These are phyloP conservation scores for Schizosaccharomyces lindneri DNA, from an alignment of 805 yeast genomes.

Conservation along the genomic window DNA sequence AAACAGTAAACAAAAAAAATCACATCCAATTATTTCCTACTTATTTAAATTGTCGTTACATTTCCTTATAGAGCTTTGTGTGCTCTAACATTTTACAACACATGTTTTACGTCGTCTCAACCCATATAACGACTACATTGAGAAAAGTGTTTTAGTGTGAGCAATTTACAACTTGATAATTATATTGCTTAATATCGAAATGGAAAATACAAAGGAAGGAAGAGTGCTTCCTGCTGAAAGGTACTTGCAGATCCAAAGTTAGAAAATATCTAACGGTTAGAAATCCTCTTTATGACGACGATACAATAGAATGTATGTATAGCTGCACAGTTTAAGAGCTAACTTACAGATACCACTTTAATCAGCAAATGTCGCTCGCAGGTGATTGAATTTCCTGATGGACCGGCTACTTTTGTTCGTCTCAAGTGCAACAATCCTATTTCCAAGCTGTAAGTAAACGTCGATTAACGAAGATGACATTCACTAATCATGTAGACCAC, in stretches of 20 bases:
- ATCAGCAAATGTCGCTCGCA: neutral
- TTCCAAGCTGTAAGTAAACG: neutral
- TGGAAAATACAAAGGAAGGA: neutral
- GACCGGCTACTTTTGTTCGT: conserved; percentile 1
- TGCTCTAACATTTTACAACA: too few species aligned
- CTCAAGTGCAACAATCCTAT: neutral
- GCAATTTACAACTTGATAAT: neutral
- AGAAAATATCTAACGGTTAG: neutral
- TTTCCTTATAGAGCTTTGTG: too few species aligned
- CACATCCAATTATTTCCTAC: too few species aligned
- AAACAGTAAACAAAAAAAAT: too few species aligned
- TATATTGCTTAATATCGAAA: neutral
- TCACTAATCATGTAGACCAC: neutral
- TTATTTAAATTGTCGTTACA: too few species aligned
- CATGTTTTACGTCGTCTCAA: too few species aligned
- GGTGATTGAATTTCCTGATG: neutral
- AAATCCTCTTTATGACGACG: neutral
- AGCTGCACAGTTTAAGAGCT: conserved; percentile 13
- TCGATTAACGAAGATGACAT: too few species aligned
- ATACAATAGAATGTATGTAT: neutral
- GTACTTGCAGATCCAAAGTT: neutral
- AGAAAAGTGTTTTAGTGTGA: too few species aligned
- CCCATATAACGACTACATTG: too few species aligned
- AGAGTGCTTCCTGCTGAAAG: neutral
- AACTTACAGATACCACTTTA: conserved; percentile 2